Base-by-base conservation (phyloP, 2,329 filamentous ascomycete genomes). In the Nothophoma quercina region DNA sequence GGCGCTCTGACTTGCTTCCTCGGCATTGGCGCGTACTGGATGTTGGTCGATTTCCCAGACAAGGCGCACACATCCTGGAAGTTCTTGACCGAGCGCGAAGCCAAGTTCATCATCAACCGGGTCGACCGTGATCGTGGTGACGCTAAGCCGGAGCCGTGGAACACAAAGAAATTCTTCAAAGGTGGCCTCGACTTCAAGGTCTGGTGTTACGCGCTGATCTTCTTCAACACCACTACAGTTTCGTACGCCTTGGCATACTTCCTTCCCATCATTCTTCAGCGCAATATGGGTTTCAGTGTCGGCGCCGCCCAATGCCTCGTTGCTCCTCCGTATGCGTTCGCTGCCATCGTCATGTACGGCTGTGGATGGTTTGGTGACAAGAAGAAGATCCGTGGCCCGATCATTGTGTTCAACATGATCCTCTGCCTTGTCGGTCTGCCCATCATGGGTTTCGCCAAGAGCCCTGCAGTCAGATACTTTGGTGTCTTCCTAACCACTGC, bases 161-260 rank as follows among this genome's bases (percentile, higher is more conserved):
- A 70, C 6, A 16, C 81, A 0, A 68, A 60, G 19, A 79, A 78
- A 50, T 85, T 81, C 67, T 68, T 84, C 40, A 71, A 69, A 21
- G 73, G 77, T 19, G 80, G 73, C 3, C 50, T 72, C 1, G 83
- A 85, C 55, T 60, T 76, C 50, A 85, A 85, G 61, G 75, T 84
- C 42, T 85, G 83, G 81, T 78, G 70, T 2, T 85, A 83, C 50
- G 82, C 79, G 0, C 52, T 79, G 60, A 78, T 84, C 45, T 83
- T 82, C 69, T 79, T 79, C 76, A 85, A 84, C 71, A 83, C 84
- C 2, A 91, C 89, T 0, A 89, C 88, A 9, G 83, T 90, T 42
- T 82, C 83, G 1, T 95, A 95, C 69, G 85, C 89, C 0, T 82
- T 95, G 7, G 88, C 89, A 2, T 93, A 89, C 72, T 93, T 93